These are phyloP conservation scores for Tuber umbilicatum DNA, from an alignment of 495 filamentous ascomycete species.

Conservation along the genomic window DNA sequence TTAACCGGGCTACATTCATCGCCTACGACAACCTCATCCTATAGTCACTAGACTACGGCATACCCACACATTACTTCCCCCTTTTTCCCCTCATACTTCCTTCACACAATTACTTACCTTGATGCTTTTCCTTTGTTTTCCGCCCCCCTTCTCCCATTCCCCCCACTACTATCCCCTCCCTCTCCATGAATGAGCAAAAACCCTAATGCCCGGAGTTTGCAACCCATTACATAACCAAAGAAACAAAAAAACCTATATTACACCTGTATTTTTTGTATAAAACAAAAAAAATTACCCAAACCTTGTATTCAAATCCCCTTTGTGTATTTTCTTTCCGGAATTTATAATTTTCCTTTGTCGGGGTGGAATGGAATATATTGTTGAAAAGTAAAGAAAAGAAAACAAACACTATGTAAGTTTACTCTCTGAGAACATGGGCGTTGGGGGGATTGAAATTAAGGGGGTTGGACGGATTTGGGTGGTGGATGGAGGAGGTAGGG, in stretches of 20 bases:
- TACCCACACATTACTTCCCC: background rate
- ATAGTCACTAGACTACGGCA: background rate
- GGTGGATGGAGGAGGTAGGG: background rate
- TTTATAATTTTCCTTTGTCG: background rate
- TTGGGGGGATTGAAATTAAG: background rate
- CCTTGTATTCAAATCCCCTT: background rate
- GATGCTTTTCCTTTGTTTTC: background rate
- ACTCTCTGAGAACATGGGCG: background rate
- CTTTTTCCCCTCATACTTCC: background rate
- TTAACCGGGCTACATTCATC: background rate
- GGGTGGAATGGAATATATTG: background rate
- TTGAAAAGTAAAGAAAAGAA: background rate
- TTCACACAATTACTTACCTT: background rate
- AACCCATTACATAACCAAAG: background rate
- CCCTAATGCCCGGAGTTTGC: background rate
- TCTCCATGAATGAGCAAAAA: background rate
- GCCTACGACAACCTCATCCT: background rate
- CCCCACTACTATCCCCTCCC: background rate
- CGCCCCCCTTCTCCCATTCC: background rate
- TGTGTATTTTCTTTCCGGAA: background rate
- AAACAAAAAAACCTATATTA: background rate
- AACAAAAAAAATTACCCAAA: background rate
- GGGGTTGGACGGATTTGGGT: background rate
- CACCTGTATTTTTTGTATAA: background rate
- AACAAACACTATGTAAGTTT: background rate